Evolutionary conservation across 495 filamentous ascomycete species (phyloP).

Genomic region (Podospora appendiculata): DNA sequence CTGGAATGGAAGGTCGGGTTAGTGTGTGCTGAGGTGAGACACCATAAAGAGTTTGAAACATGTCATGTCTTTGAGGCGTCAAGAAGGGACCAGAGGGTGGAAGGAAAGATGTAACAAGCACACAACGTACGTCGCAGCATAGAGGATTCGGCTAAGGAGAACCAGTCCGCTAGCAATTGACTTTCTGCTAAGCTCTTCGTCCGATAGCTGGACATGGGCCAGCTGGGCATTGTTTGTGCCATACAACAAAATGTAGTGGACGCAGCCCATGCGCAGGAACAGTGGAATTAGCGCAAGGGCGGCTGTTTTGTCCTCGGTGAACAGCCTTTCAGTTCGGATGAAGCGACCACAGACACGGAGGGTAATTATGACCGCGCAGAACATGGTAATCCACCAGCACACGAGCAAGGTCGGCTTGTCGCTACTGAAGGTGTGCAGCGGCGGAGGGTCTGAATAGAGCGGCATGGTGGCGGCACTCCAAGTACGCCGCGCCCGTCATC

Average conservation of each 20-base stretch:
- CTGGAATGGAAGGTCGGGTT: slow-evolving; percentile 30
- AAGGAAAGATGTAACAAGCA: neutral
- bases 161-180: slow-evolving; percentile 57
- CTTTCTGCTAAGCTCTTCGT: slow-evolving; percentile 40
- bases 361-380: slow-evolving; percentile 73
- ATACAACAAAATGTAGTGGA: slow-evolving; percentile 74
- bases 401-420: slow-evolving; percentile 78
- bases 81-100: neutral
- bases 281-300: slow-evolving; percentile 73
- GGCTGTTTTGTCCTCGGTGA: slow-evolving; percentile 82
- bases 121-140: slow-evolving; percentile 57
- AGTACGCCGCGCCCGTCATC: slow-evolving; percentile 47
- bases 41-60: too few relatives aligned
- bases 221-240: slow-evolving; percentile 79
- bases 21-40: neutral
- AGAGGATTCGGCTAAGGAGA: slow-evolving; percentile 56
- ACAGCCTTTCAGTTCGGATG: slow-evolving; percentile 71
- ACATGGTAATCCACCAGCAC: slow-evolving; percentile 88
- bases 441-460: slow-evolving; percentile 53
- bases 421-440: slow-evolving; percentile 42
- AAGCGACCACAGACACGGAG: slow-evolving; percentile 72
- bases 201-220: slow-evolving; percentile 29
- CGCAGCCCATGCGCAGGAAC: slow-evolving; percentile 70
- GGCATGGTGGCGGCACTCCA: slow-evolving; percentile 30
- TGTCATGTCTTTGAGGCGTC: too few relatives aligned